Evolutionary conservation across 805 yeast species (phyloP), one percentile per base, ranked within the genome.

Genomic region (Schizosaccharomyces osmophilus): DNA sequence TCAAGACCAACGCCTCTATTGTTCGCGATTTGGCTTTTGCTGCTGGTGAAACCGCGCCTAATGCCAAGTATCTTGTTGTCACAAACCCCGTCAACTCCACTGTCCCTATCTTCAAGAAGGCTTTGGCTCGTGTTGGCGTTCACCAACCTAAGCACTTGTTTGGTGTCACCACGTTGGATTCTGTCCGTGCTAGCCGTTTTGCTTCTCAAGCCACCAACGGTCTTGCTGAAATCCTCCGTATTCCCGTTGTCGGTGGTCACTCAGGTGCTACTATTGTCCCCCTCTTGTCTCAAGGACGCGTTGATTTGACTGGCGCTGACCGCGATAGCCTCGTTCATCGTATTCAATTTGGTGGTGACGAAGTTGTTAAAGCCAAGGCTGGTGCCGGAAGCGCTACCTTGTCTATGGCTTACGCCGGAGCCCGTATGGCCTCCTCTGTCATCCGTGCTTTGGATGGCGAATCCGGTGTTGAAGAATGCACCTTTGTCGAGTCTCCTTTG

Each of bases 81-180:
- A 83, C 96, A 66, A 88, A 88, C 84, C 97, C 97, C 61, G 96
- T 88, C 73, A 88, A 88, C 83, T 88, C 96, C 64, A 89, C 96
- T 62, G 97, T 88, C 39, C 96, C 97, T 72, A 88, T 88, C 74
- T 96, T 87, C 63, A 87, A 95, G 64, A 95, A 89, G 78, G 94
- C 87, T 62, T 78, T 85, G 73, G 87, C 86, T 79, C 76, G 82
- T 67, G 79, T 80, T 75, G 89, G 89, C 68, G 89, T 82, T 64
- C 89, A 85, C 82, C 82, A 89, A 82, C 90, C 95, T 72, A 82
- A 84, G 80, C 85, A 83, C 74, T 78, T 88, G 71, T 88, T 88
- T 70, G 97, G 97, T 80, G 96, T 88, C 73, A 88, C 97, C 77
- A 89, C 96, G 64, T 79, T 88, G 72, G 97, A 89, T 72, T 84